Percentiles rank a stretch among this genome's conserved stretches.
These are phyloP conservation scores for Starmerella davenportii DNA, from an alignment of 805 yeast genomes.

Conservation along the genomic window DNA sequence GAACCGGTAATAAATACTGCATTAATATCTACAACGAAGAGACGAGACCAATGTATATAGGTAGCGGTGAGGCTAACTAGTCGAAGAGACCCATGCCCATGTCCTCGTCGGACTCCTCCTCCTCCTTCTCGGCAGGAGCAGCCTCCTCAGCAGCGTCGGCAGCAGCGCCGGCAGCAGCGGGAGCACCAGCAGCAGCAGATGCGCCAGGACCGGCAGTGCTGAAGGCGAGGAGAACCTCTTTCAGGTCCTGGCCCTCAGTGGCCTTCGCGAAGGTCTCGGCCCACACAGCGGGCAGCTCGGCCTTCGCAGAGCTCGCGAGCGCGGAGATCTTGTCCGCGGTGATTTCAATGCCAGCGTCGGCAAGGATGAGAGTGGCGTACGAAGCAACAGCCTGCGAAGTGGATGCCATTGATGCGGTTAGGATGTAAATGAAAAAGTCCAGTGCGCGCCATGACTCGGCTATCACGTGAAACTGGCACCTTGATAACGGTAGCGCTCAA, in stretches of 20 bases:
- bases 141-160: conserved; percentile 59
- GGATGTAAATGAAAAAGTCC: background rate
- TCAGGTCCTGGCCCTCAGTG: conserved; percentile 65
- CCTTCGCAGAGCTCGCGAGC: conserved; percentile 48
- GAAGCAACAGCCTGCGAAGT: conserved; percentile 69
- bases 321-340: conserved; percentile 60
- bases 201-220: conserved; percentile 75
- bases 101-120: conserved; percentile 67
- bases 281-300: conserved; percentile 51
- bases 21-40: background rate
- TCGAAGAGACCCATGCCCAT: conserved; percentile 99
- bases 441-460: background rate
- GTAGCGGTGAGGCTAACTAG: conserved; percentile 28
- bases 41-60: background rate
- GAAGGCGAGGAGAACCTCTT: conserved; percentile 48
- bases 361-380: conserved; percentile 86
- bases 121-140: conserved; percentile 43
- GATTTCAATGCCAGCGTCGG: conserved; percentile 81
- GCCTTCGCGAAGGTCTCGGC: conserved; percentile 74
- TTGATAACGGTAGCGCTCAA: too few relatives aligned
- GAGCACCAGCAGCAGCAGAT: conserved; percentile 89
- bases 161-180: conserved; percentile 40
- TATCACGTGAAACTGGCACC: background rate
- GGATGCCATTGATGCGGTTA: conserved; percentile 21
- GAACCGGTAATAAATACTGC: background rate